Conservation (phyloP, 2,329 filamentous ascomycete species). For the Bretziella fagacearum region DNA sequence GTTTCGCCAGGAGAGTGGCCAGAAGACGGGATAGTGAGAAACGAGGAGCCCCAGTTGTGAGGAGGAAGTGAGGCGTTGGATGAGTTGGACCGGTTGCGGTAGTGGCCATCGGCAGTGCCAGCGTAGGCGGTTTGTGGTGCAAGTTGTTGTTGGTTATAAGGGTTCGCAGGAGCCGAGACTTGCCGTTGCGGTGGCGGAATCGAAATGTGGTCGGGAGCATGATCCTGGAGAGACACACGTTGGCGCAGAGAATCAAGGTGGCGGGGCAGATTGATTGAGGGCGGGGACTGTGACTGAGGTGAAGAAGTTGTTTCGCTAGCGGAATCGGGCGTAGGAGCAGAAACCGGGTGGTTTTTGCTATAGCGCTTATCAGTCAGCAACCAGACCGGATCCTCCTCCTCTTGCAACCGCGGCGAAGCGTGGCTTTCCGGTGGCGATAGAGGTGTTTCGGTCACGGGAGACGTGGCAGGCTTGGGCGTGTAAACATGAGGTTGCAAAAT, state of each 20-base stretch:
- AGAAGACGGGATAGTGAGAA: neutral
- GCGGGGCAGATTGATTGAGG: slow-evolving; percentile 19
- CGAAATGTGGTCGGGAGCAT: slow-evolving; percentile 35
- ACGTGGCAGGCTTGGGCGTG: slow-evolving; percentile 31
- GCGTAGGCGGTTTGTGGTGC: slow-evolving; percentile 32
- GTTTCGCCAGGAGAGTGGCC: slow-evolving; percentile 22
- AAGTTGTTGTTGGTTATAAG: slow-evolving; percentile 18
- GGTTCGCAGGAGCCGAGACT: slow-evolving; percentile 21
- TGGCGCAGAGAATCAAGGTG: slow-evolving; percentile 33
- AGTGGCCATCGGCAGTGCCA: slow-evolving; percentile 29
- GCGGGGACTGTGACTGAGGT: slow-evolving; percentile 1
- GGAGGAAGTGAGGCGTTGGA: slow-evolving; percentile 19
- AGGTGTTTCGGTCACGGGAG: slow-evolving; percentile 24
- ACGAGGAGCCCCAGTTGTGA: neutral
- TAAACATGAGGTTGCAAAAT: slow-evolving; percentile 42
- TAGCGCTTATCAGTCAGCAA: slow-evolving; percentile 11
- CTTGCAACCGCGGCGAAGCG: slow-evolving; percentile 16
- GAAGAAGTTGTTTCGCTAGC: neutral
- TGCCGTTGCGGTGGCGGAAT: slow-evolving; percentile 26
- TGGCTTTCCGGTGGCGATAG: slow-evolving; percentile 30
- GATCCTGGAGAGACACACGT: slow-evolving; percentile 36
- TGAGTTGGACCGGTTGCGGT: slow-evolving; percentile 23
- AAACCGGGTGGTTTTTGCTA: slow-evolving; percentile 16
- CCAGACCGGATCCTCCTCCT: slow-evolving; percentile 10
- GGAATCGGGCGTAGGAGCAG: neutral